These are phyloP conservation scores for Phytophthora cryptogea DNA, from an alignment of 352 stramenopile genomes.

Conservation along the genomic window DNA sequence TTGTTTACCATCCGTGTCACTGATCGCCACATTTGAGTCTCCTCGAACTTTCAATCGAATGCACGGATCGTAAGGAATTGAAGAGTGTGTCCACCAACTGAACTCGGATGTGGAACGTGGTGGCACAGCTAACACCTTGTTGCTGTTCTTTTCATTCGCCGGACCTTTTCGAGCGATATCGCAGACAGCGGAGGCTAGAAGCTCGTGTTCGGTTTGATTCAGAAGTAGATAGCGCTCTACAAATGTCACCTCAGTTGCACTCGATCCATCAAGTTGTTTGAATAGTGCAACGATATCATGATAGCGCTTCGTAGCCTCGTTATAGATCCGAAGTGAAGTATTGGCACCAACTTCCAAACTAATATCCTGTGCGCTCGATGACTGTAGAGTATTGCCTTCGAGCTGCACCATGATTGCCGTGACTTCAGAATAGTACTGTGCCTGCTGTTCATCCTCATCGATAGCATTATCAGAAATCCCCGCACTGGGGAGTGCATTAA, in stretches of 20 bases:
- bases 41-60: constrained; percentile 67
- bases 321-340: constrained; percentile 71
- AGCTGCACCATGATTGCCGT: constrained; percentile 68
- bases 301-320: constrained; percentile 73
- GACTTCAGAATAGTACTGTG: constrained; percentile 76
- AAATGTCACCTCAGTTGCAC: constrained; percentile 77
- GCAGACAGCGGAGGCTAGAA: constrained; percentile 53
- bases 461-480: constrained; percentile 33
- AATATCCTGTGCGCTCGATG: constrained; percentile 64
- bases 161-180: constrained; percentile 41
- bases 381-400: constrained; percentile 55
- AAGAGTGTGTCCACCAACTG: constrained; percentile 61
- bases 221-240: constrained; percentile 81
- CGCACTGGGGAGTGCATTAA: constrained; percentile 48
- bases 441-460: constrained; percentile 51
- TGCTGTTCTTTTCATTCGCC: constrained; percentile 23
- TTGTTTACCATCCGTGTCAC: constrained; percentile 5
- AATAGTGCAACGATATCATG: constrained; percentile 79
- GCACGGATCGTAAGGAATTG: constrained; percentile 58
- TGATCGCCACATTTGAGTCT: constrained; percentile 1
- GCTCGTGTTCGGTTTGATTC: constrained; percentile 65
- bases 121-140: constrained; percentile 26
- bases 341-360: constrained; percentile 66
- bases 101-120: constrained; percentile 62
- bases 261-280: constrained; percentile 63